Base-by-base conservation (phyloP, 73 alveolate genomes). In the Paramecium bursaria region DNA sequence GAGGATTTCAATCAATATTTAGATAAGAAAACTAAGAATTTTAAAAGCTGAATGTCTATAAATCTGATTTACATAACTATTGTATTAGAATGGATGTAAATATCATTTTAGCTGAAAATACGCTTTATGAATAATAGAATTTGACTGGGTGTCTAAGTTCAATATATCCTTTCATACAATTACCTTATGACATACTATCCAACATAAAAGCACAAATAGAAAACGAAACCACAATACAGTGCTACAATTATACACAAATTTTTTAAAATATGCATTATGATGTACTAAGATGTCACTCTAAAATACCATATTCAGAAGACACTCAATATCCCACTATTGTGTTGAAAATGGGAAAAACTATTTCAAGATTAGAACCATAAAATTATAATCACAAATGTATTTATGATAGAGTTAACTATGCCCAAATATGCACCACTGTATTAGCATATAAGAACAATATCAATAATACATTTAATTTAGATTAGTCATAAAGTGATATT, bases 371-470 rank as follows among this genome's bases (percentile, higher is more conserved):
- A 7, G 5, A 4, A 4, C 74, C 74, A 4, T 10, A 52, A 52
- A 3, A 67, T n/a, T 67, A 67, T 14, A 67, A 39, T 14, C 11
- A 67, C 15, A 67, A 67, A 67, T 67, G 82, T 67, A 26, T 67
- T 19, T 42, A 67, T 67, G 82, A 67, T 61, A 54, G 30, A 3
- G 74, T 19, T 6, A 52, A 7, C 4, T 52, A 52, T 42, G 82
- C 49, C 19, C 44, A 25, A 25, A 67, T 25, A 67, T 67, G 82
- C 44, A 22, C 15, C 10, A 52, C 74, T 14, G 4, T 19, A 19
- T 67, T 67, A 25, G 60, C 82, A 1, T 21, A 39, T 7, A 39
- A 7, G 49, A 11, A 39, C 11, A 11, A 39, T 39, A 11, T 11
- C 5, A 39, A 67, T 33, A 42, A 67, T 67, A 19, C 49, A 30